Percentiles rank a stretch among this genome's conserved stretches.
Evolutionary conservation across 768 basidiomycete genomes (phyloP).

Genomic region (Lactarius akahatsu): DNA sequence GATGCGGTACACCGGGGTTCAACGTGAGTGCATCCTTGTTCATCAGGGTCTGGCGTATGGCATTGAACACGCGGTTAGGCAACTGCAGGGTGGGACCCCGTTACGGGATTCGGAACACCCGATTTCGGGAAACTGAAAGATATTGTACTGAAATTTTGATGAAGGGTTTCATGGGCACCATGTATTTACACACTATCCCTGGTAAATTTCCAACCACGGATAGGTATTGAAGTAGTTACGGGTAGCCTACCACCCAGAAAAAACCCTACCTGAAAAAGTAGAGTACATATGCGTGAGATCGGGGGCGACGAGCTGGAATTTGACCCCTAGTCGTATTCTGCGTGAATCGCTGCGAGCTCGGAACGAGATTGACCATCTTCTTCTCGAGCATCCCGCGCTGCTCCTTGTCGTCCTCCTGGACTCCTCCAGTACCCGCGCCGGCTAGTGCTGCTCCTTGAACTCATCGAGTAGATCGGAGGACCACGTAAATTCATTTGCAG

Average conservation of each 20-base stretch:
- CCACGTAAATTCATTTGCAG: not conserved
- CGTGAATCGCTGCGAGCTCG: not conserved
- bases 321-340: not conserved
- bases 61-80: conserved; percentile 36
- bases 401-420: too few species aligned
- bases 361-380: not conserved
- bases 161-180: not conserved
- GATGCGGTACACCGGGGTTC: conserved; percentile 65
- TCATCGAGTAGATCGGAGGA: not conserved
- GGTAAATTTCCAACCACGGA: not conserved
- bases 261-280: not conserved
- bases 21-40: conserved; percentile 45
- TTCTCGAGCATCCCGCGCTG: not conserved
- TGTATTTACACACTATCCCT: not conserved
- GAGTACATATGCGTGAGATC: not conserved
- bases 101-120: conserved; percentile 57
- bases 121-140: conserved; percentile 48
- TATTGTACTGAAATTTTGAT: conserved; percentile 33
- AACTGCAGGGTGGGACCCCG: conserved; percentile 56
- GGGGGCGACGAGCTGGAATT: not conserved
- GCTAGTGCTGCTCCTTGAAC: not conserved
- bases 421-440: too few species aligned
- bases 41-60: conserved; percentile 1
- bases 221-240: not conserved
- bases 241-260: not conserved